These are phyloP conservation scores for Yamadazyma paraphyllophila DNA, from an alignment of 805 yeast species.

Conservation along the genomic window DNA sequence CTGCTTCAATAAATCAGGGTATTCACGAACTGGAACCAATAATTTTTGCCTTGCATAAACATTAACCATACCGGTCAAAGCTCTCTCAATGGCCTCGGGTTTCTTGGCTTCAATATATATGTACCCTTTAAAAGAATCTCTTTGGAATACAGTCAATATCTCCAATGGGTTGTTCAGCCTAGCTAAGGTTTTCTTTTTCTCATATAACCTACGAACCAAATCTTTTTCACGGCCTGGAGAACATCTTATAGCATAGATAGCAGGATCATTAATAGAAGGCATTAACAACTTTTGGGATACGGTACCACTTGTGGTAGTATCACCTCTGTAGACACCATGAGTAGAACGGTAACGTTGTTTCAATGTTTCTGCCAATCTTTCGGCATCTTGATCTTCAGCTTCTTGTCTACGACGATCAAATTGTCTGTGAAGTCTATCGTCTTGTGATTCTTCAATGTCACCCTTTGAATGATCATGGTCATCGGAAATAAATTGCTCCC, in stretches of 20 bases:
- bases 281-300: constrained; percentile 91
- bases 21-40: constrained; percentile 92
- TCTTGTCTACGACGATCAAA: constrained; percentile 85
- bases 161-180: constrained; percentile 76
- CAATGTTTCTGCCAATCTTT: constrained; percentile 85
- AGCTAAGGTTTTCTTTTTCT: constrained; percentile 77
- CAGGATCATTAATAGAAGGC: constrained; percentile 96
- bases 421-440: constrained; percentile 86
- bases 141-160: constrained; percentile 85
- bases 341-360: constrained; percentile 90
- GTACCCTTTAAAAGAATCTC: constrained; percentile 90
- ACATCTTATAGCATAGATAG: constrained; percentile 93
- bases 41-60: constrained; percentile 71
- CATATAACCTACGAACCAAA: constrained; percentile 76
- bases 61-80: constrained; percentile 86
- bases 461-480: constrained; percentile 66
- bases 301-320: constrained; percentile 55
- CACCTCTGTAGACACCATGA: constrained; percentile 79
- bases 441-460: constrained; percentile 45
- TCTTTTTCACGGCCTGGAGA: constrained; percentile 93
- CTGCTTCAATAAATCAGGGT: constrained; percentile 89
- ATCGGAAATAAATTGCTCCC: constrained; percentile 78
- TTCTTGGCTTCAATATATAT: constrained; percentile 92
- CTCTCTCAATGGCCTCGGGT: constrained; percentile 86
- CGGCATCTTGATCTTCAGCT: constrained; percentile 92